Percentiles rank a stretch among this genome's conserved stretches.
phyloP scores from a whole-genome alignment of 208 protist species.

The Trypanosoma rangeli region DNA sequence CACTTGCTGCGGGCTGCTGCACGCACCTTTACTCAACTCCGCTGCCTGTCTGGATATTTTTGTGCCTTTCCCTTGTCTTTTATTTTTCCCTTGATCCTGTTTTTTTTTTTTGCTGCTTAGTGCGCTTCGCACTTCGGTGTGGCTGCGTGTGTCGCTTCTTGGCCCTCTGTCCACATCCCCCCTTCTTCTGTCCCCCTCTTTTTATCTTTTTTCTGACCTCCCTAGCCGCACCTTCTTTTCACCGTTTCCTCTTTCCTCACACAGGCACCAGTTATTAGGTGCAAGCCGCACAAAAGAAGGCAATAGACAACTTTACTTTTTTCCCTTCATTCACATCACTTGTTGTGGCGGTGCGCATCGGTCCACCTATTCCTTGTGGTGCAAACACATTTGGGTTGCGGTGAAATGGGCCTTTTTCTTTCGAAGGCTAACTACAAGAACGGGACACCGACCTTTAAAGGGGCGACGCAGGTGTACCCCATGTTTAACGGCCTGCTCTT shows the following conservation, averaged over 20 bases:
- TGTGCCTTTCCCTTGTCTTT: too few relatives aligned
- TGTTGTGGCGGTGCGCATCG: conserved; percentile 20
- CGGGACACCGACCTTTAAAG: conserved; percentile 53
- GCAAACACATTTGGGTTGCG: background rate
- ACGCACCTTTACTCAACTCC: too few relatives aligned
- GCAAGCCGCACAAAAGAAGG: background rate
- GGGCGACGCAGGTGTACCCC: conserved; percentile 39
- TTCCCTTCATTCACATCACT: conserved; percentile 9
- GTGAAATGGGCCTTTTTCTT: conserved; percentile 4
- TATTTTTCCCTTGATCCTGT: too few relatives aligned
- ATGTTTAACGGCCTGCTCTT: conserved; percentile 81
- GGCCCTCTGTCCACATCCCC: too few relatives aligned
- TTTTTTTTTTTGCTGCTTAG: too few relatives aligned
- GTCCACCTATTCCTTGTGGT: background rate
- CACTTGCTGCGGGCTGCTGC: too few relatives aligned
- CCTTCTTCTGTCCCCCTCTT: too few relatives aligned
- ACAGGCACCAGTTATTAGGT: background rate
- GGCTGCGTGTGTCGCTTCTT: too few relatives aligned
- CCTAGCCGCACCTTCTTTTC: background rate
- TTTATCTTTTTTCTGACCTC: background rate
- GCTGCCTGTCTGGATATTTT: too few relatives aligned
- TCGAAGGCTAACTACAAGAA: conserved; percentile 35
- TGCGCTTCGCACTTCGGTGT: too few relatives aligned
- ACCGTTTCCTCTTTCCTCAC: background rate
- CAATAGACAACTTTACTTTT: background rate